phyloP scores from a whole-genome alignment of 495 filamentous ascomycete species.

The Lophiotrema nucula region DNA sequence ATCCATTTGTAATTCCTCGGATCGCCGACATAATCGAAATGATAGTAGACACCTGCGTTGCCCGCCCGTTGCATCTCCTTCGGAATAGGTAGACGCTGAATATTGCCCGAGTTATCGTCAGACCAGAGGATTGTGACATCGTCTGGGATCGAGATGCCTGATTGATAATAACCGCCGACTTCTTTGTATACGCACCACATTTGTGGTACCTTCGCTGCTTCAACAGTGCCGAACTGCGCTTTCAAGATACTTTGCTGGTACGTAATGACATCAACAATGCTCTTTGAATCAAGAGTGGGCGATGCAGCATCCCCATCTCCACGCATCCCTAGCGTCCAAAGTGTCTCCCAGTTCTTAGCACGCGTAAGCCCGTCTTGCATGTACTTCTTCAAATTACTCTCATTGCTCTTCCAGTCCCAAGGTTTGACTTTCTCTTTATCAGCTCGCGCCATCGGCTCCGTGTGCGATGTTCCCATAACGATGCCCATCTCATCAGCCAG shows the following conservation, averaged over 20 bases:
- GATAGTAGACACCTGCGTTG: constrained; percentile 77
- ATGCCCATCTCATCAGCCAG: constrained; percentile 70
- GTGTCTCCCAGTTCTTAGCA: constrained; percentile 62
- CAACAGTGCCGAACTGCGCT: constrained; percentile 46
- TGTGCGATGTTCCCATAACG: constrained; percentile 69
- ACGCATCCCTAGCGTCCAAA: constrained; percentile 73
- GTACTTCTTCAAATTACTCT: constrained; percentile 62
- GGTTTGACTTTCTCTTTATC: constrained; percentile 62
- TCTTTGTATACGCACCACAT: constrained; percentile 57
- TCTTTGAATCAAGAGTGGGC: constrained; percentile 55
- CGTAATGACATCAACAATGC: constrained; percentile 58
- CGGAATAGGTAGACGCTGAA: constrained; percentile 60
- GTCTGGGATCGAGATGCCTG: constrained; percentile 62
- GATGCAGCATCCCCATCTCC: constrained; percentile 65
- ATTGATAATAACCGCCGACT: constrained; percentile 60
- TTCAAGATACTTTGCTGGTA: constrained; percentile 58
- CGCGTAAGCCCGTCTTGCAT: constrained; percentile 64
- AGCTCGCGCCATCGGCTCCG: constrained; percentile 69
- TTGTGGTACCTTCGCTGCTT: constrained; percentile 58
- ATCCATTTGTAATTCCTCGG: constrained; percentile 68
- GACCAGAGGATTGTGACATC: constrained; percentile 72
- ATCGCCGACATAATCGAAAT: constrained; percentile 70
- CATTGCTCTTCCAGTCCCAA: constrained; percentile 69
- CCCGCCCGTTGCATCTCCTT: constrained; percentile 59
- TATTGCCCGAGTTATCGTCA: constrained; percentile 74